Percentiles rank a stretch among this genome's conserved stretches.
Evolutionary conservation across 768 basidiomycete species (phyloP).

Genomic region (Trametes cubensis): DNA sequence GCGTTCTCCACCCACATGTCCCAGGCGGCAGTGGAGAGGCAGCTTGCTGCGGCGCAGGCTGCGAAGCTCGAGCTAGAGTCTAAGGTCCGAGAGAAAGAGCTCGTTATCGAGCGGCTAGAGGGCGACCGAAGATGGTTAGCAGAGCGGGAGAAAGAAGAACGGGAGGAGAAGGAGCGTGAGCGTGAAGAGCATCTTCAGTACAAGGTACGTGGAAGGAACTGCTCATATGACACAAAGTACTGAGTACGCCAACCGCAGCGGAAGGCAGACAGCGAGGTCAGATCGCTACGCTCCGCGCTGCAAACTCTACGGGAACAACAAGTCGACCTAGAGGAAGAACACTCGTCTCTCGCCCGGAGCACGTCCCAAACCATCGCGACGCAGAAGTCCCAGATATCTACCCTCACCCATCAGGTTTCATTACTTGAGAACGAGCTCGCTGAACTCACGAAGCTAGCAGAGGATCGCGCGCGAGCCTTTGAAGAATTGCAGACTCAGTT

Average conservation of each 20-base stretch:
- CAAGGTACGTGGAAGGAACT: conserved; percentile 49
- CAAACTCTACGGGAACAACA: conserved; percentile 57
- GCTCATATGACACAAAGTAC: background rate
- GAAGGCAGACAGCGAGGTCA: conserved; percentile 53
- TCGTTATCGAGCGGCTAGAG: conserved; percentile 65
- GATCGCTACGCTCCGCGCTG: conserved; percentile 51
- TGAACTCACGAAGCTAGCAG: conserved; percentile 44
- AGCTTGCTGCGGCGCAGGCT: conserved; percentile 62
- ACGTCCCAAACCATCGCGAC: conserved; percentile 52
- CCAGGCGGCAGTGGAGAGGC: conserved; percentile 68
- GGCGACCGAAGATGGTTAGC: conserved; percentile 69
- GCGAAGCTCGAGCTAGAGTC: conserved; percentile 66
- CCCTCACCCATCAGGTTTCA: conserved; percentile 48
- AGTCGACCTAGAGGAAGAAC: conserved; percentile 62
- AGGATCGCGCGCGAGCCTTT: conserved; percentile 44
- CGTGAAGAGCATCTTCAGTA: conserved; percentile 53
- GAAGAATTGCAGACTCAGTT: conserved; percentile 50
- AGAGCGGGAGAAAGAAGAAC: conserved; percentile 68
- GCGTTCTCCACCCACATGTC: conserved; percentile 63
- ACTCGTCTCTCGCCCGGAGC: conserved; percentile 49
- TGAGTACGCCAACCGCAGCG: conserved; percentile 36
- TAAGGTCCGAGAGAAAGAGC: conserved; percentile 67
- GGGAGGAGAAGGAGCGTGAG: conserved; percentile 66
- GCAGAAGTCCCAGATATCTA: conserved; percentile 54
- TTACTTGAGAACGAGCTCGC: conserved; percentile 53